Evolutionary conservation across 2,329 filamentous ascomycete species (phyloP).

Genomic region (Fusarium fracticaudum): DNA sequence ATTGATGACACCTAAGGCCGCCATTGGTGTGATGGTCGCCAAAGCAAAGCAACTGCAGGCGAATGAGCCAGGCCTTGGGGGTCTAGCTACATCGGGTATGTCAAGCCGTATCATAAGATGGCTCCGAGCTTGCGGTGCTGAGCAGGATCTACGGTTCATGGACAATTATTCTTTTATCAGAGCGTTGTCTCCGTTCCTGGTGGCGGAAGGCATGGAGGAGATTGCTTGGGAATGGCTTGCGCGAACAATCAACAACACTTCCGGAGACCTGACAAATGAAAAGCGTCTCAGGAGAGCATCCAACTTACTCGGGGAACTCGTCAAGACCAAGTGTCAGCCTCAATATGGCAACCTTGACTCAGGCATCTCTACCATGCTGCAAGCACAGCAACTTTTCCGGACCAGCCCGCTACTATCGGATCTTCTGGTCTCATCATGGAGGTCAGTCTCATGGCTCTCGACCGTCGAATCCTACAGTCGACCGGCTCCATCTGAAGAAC

Average conservation of each 20-base stretch:
- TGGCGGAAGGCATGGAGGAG: constrained; percentile 62
- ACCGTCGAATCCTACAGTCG: constrained; percentile 61
- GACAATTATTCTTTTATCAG: constrained; percentile 50
- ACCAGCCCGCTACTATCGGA: constrained; percentile 47
- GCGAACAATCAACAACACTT: constrained; percentile 48
- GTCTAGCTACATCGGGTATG: constrained; percentile 55
- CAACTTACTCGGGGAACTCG: constrained; percentile 51
- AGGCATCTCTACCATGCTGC: constrained; percentile 59
- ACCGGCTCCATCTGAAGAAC: constrained; percentile 54
- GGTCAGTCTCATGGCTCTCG: constrained; percentile 59
- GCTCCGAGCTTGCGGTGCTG: constrained; percentile 61
- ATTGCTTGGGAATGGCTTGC: constrained; percentile 64
- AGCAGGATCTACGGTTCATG: constrained; percentile 58
- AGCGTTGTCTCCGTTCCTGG: constrained; percentile 59
- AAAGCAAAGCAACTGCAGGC: constrained; percentile 56
- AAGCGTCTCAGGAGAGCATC: constrained; percentile 44
- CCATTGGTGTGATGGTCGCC: constrained; percentile 63
- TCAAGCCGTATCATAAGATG: constrained; percentile 61
- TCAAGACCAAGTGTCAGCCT: constrained; percentile 54
- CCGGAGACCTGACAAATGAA: constrained; percentile 29
- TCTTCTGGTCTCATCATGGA: constrained; percentile 57
- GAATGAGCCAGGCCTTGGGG: constrained; percentile 33
- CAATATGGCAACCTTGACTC: constrained; percentile 57
- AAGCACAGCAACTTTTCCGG: constrained; percentile 56
- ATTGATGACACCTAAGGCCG: constrained; percentile 64